Base-by-base conservation (phyloP, 2,329 filamentous ascomycete genomes). In the Blastomyces parvus region DNA sequence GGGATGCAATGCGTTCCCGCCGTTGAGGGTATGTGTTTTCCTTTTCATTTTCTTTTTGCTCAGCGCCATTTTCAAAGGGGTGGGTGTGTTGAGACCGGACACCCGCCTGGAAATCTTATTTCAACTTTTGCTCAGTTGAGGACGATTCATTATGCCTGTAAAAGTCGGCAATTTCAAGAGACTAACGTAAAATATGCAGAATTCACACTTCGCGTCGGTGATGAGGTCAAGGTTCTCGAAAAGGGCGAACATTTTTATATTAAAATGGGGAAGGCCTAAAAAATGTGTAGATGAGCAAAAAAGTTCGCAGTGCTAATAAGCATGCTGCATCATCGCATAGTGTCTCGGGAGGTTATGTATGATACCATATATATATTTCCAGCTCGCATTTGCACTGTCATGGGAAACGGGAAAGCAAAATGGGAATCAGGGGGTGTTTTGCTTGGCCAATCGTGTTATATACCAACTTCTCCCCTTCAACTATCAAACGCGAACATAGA, bases 1-100 rank as follows among this genome's bases (percentile, higher is more conserved):
- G 82, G 82, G 0, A 82, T 84, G 80, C 81, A 83, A 72, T 74
- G 81, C 65, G 75, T 77, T 63, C 75, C 76, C 19, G 69, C 69
- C 19, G 63, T 69, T 17, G 33, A 67, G 58, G 64, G 72, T 74
- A 52, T 61, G 69, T 68, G 17, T 59, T 36, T 33, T 58, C 60
- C 65, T 27, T n/a, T 27, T 58, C 48, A 27, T 60, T 61, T 64
- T 27, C n/a, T 17, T 59, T 42, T 17, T 52, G 14, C n/a, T 9
- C 40, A 8, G 5, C 9, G 9, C 36, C 36, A 46, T 48, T 48
- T 19, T n/a, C 44, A 11, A 17, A 27, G 11, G 48, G 11, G 22
- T 50, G 22, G 22, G 11, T 25, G 0, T 5, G 22, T 27, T 33
- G 22, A 25, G 25, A n/a, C 9, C 9, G 14, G n/a, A 40, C 9